Conservation (phyloP, 73 alveolate genomes). For the Blepharisma stoltei region DNA sequence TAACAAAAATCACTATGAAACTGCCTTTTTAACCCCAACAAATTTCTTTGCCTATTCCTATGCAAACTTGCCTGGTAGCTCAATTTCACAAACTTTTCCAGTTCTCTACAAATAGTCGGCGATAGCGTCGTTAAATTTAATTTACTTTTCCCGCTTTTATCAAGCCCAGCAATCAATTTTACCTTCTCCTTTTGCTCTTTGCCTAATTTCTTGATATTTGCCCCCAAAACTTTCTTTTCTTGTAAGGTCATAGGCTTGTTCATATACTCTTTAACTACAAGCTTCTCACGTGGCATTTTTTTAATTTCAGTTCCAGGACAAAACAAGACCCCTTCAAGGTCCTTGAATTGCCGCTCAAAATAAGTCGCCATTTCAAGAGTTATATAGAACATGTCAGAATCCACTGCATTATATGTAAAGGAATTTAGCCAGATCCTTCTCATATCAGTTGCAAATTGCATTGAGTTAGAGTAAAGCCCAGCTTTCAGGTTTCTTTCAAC, state of each 20-base stretch:
- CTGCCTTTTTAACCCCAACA: not conserved
- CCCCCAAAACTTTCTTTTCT: constrained; percentile 19
- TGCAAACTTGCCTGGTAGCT: constrained; percentile 17
- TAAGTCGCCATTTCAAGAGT: constrained; percentile 45
- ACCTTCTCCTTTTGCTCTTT: constrained; percentile 5
- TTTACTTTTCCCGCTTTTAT: not conserved
- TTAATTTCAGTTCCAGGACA: constrained; percentile 19
- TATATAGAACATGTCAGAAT: constrained; percentile 31
- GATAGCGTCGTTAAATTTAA: not conserved
- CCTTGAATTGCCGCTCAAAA: constrained; percentile 29
- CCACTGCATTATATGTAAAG: constrained; percentile 34
- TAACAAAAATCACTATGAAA: not conserved
- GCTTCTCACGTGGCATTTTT: constrained; percentile 21
- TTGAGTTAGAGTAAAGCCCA: constrained; percentile 30
- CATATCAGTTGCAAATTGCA: constrained; percentile 39
- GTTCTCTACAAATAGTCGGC: constrained; percentile 14
- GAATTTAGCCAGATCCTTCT: constrained; percentile 42
- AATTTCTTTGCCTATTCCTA: constrained; percentile 4
- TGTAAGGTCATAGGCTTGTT: constrained; percentile 18
- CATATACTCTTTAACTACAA: constrained; percentile 1
- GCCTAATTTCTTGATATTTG: not conserved
- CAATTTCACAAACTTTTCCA: constrained; percentile 18
- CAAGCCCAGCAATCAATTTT: not conserved
- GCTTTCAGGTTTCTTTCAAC: constrained; percentile 60
- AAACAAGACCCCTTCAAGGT: constrained; percentile 4